These are phyloP conservation scores for Tylopilus sp. DNA, from an alignment of 1,284 basidiomycete genomes.

Conservation along the genomic window DNA sequence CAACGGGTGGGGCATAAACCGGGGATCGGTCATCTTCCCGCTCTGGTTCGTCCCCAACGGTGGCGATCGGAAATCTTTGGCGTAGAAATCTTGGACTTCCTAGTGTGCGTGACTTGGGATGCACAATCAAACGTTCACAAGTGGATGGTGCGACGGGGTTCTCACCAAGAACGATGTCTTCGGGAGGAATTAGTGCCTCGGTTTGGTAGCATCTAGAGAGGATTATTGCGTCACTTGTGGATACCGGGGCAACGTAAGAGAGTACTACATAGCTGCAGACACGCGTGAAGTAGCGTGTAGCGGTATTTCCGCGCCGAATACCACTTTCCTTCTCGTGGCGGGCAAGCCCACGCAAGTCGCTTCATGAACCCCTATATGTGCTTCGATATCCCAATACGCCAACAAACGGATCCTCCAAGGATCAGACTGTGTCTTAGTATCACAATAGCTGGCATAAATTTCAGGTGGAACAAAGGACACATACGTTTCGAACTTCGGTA, in stretches of 20 bases:
- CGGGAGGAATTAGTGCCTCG: constrained; percentile 44
- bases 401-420: too few species aligned
- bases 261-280: constrained; percentile 52
- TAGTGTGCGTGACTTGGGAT: constrained; percentile 48
- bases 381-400: constrained; percentile 46
- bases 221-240: neutral
- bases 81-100: constrained; percentile 50
- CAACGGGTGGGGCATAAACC: constrained; percentile 21
- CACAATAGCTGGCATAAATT: too few species aligned
- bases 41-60: constrained; percentile 30
- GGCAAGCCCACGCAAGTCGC: constrained; percentile 58
- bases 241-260: neutral
- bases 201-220: constrained; percentile 51
- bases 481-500: constrained; percentile 58
- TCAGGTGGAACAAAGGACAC: constrained; percentile 12
- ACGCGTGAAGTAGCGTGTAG: constrained; percentile 51
- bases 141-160: neutral
- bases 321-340: constrained; percentile 51
- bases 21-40: constrained; percentile 6
- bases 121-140: neutral
- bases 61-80: constrained; percentile 44
- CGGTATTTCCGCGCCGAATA: constrained; percentile 55
- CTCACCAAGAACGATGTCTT: constrained; percentile 59
- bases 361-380: constrained; percentile 55
- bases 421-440: neutral